A percentile compares a stretch with the other conserved stretches of the same genome.
These are phyloP conservation scores for Colletotrichum costaricense DNA, from an alignment of 2,329 filamentous ascomycete genomes.

Conservation along the genomic window DNA sequence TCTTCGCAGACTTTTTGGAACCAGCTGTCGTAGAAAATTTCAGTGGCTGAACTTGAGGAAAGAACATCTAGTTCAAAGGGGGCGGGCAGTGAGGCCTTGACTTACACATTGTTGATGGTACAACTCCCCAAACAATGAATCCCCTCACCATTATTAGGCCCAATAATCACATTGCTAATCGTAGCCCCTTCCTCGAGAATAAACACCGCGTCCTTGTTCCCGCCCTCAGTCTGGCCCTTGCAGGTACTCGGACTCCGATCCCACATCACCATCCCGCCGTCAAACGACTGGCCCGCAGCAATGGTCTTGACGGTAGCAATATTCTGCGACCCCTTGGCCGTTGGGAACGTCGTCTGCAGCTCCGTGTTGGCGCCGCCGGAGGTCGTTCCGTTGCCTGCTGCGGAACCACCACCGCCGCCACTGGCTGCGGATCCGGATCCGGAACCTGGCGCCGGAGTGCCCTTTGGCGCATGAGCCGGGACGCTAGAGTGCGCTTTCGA, in stretches of 20 bases:
- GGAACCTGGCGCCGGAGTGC: neutral
- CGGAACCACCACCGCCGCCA: neutral
- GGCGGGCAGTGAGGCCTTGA: neutral
- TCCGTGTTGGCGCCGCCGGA: neutral
- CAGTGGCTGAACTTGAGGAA: conserved; percentile 42
- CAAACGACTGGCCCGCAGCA: conserved; percentile 28
- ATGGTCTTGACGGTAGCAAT: conserved; percentile 30
- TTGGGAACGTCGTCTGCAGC: conserved; percentile 21
- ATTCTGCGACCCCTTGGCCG: conserved; percentile 25
- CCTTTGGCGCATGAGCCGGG: neutral
- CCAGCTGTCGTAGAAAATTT: conserved; percentile 46
- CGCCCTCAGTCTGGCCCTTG: conserved; percentile 55
- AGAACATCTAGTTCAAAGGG: too few relatives aligned
- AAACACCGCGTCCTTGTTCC: conserved; percentile 53
- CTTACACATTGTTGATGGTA: conserved; percentile 45
- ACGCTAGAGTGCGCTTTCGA: neutral
- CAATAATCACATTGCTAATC: conserved; percentile 57
- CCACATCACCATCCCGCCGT: conserved; percentile 39
- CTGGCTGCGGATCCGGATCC: neutral
- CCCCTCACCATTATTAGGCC: conserved; percentile 55
- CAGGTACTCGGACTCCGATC: conserved; percentile 54
- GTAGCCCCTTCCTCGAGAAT: conserved; percentile 54
- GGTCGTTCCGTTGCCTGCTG: conserved; percentile 13
- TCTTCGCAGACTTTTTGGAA: conserved; percentile 52
- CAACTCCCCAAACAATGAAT: conserved; percentile 58